Evolutionary conservation across 2,329 filamentous ascomycete genomes (phyloP).

Genomic region (Colletotrichum eleusines): DNA sequence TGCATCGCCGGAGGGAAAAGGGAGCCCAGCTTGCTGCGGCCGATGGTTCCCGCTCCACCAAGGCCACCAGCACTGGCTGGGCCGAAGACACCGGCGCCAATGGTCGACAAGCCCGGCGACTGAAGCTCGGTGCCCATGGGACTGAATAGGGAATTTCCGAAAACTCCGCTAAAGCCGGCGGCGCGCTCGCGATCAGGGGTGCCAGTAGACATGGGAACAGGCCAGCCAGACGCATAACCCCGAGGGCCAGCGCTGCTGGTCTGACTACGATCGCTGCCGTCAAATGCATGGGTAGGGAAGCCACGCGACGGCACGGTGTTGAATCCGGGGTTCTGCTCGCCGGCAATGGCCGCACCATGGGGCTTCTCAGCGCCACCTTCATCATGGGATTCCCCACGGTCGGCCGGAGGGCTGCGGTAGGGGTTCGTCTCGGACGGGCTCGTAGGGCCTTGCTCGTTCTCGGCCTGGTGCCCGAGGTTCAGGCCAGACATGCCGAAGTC

Average conservation of each 20-base stretch:
- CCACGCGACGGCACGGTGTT: slow-evolving; percentile 63
- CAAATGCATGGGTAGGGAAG: slow-evolving; percentile 64
- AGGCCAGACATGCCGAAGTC: slow-evolving; percentile 74
- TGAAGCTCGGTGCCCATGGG: slow-evolving; percentile 79
- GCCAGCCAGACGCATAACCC: slow-evolving; percentile 75
- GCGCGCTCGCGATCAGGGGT: slow-evolving; percentile 76
- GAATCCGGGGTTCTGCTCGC: slow-evolving; percentile 63
- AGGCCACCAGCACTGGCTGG: slow-evolving; percentile 66
- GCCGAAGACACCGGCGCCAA: slow-evolving; percentile 78
- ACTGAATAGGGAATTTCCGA: slow-evolving; percentile 85
- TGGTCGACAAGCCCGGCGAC: slow-evolving; percentile 73
- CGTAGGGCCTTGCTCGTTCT: slow-evolving; percentile 75
- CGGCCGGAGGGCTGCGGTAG: slow-evolving; percentile 89
- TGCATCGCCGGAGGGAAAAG: slow-evolving; percentile 92
- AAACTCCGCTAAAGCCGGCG: slow-evolving; percentile 66
- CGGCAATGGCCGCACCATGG: slow-evolving; percentile 63
- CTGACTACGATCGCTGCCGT: slow-evolving; percentile 90
- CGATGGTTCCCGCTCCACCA: slow-evolving; percentile 73
- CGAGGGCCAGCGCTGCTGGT: slow-evolving; percentile 89
- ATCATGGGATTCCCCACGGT: slow-evolving; percentile 74
- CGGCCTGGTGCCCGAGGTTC: slow-evolving; percentile 68
- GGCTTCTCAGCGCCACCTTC: slow-evolving; percentile 62
- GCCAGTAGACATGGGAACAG: slow-evolving; percentile 70
- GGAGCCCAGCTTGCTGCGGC: slow-evolving; percentile 86
- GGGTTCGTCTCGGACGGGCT: slow-evolving; percentile 97